phyloP scores from a whole-genome alignment of 73 alveolate species.

The Durusdinium trenchii region DNA sequence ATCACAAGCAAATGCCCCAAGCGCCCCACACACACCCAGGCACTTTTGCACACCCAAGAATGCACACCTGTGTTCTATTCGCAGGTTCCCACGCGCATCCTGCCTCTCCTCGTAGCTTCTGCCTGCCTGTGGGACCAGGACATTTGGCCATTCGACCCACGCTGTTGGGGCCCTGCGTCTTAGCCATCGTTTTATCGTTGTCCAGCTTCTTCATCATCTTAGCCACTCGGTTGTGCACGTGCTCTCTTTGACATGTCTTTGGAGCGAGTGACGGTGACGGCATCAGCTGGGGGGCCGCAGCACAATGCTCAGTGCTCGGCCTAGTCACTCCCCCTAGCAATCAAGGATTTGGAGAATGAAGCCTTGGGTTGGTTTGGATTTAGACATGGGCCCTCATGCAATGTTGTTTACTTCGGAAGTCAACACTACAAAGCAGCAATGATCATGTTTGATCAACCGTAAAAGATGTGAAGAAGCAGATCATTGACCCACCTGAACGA shows the following conservation, averaged over 20 bases:
- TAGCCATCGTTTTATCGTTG: conserved; percentile 16
- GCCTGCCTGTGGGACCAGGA: no score
- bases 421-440: neutral
- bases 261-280: neutral
- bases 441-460: neutral
- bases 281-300: neutral
- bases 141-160: no score
- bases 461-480: no score
- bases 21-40: no score
- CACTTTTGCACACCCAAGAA: no score
- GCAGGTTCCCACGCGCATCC: no score
- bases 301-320: neutral
- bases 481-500: neutral
- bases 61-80: no score
- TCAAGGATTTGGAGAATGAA: no score
- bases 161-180: neutral
- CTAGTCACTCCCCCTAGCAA: neutral
- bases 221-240: neutral
- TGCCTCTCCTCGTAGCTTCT: no score
- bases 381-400: neutral
- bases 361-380: no score
- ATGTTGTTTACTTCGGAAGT: neutral
- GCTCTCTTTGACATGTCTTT: neutral
- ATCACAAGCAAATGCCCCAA: no score
- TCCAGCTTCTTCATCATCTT: conserved; percentile 36